Base-by-base conservation (phyloP, 331 rosid genomes). In the Malus hybrid region DNA sequence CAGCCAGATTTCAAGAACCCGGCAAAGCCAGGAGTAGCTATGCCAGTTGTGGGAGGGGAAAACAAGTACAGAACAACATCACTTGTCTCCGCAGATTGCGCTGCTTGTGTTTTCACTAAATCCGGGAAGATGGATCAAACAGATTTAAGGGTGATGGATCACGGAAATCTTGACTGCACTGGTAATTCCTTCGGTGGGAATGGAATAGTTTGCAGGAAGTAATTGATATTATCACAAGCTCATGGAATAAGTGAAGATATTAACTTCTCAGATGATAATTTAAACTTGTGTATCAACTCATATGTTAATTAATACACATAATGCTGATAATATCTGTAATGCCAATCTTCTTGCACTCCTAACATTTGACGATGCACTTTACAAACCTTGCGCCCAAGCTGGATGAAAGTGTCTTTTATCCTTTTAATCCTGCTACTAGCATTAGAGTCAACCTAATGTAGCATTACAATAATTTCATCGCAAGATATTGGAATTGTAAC, bases 161-260 rank as follows among this genome's bases (percentile, higher is more conserved):
- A 76, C 69, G 82, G 87, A 54, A 69, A 75, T 79, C 64, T 93
- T 56, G 91, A 93, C 78, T 93, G 97, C 75, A 76, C 79, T 3
- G 79, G 88, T 13, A 87, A 34, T 80, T 64, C 85, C n/a, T 80
- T 80, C 6, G 73, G 87, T 71, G 97, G 98, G 56, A 90, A 87
- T 84, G 98, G 96, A 56, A 85, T 93, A 52, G 90, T 91, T 84
- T 93, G 98, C 79, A 91, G 86, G 74, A 93, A 85, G 82, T 93
- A 80, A 82, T n/a, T 19, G 61, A 24, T 36, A 39, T 8, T 52
- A 50, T 39, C 2, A 8, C 10, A 57, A 13, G 54, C 76, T 72
- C 67, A 57, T 13, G 67, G 76, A 72, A 72, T 72, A 72, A 57
- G 14, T 6, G 67, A 44, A 39, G 46, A 36, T 10, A 39, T 4